Base-by-base conservation (phyloP, 2,329 filamentous ascomycete genomes). In the Pseudocercospora cruenta region DNA sequence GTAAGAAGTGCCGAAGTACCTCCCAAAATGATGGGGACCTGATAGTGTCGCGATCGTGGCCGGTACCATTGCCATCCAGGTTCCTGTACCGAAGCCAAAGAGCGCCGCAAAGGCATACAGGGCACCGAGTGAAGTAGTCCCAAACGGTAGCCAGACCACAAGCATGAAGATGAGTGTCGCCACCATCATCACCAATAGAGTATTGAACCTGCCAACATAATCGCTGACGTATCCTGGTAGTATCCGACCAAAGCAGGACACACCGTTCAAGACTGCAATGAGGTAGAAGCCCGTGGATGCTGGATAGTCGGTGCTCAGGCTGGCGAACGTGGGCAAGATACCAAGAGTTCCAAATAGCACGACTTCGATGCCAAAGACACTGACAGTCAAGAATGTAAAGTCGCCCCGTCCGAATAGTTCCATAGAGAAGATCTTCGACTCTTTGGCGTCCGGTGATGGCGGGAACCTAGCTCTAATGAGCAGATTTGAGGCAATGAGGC, bases 41-140 rank as follows among this genome's bases (percentile, higher is more conserved):
- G 82, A 84, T 0, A 83, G 77, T 57, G 83, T 80, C 0, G 81
- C 82, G 22, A 83, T 76, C 61, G 83, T 84, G 0, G 83, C 82
- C 53, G 76, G 68, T 5, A 79, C 78, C 1, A 83, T 75, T 0
- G 80, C 81, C n/a, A 84, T 73, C 74, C 81, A 84, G 0, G 80
- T 80, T 0, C 83, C 83, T 1, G 81, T 83, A 0, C 81, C 82
- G n/a, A 84, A 82, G 0, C 83, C 83, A 73, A 83, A 85, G 0
- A 84, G 69, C 0, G 80, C 81, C 1, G 80, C 76, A 39, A 83
- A 83, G 0, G 75, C 76, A 62, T 83, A 84, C 2, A 85, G 69
- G 0, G 79, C 80, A 0, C 71, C 74, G 3, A 80, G 75, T 0
- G 73, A 63, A 39, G 64, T 78, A 1, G 80, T 77, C 0, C 80